Base-by-base conservation (phyloP, 176 grass and related monocot genomes). In the Triticum dicoccoides region DNA sequence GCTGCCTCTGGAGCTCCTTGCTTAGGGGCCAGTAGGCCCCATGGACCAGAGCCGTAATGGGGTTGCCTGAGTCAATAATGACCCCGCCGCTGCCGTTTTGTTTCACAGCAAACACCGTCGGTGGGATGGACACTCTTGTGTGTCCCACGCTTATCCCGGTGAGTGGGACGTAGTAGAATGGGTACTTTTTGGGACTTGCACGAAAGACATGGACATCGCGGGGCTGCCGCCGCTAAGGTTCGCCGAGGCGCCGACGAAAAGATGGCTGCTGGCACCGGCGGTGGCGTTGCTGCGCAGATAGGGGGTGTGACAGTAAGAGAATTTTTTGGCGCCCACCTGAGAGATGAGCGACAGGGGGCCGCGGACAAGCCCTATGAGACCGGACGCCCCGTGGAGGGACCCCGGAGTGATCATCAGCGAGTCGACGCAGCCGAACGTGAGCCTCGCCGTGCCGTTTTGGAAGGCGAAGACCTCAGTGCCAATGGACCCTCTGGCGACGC, bases 41-140 rank as follows among this genome's bases (percentile, higher is more conserved):
- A 35, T 35, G 34, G 34, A 5, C 34, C 34, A 35, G 34, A 35
- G 2, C 34, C 21, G 78, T 65, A 30, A 25, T 21, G 0, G 85
- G 21, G 27, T 8, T 74, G 78, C 78, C 77, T 35, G 85, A 87
- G 85, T 81, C 85, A 56, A 87, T 29, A n/a, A 87, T 2, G 35
- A 71, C 68, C 11, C 44, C 44, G 5, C 68, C 68, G 34, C 11
- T 25, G 11, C 33, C 34, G 17, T 69, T 37, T 9, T 8, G 15
- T 9, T 18, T 37, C 3, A 37, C 17, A 20, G 66, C 66, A 8
- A 70, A 70, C 67, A 70, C 67, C 3, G 18, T 2, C 4, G 14
- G 14, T 33, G 63, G 63, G 12, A 65, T 65, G 25, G 25, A 1
- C 11, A 65, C 0, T 5, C 25, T 65, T 13, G 25, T 30, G 0